phyloP scores from a whole-genome alignment of 2,329 filamentous ascomycete species.

The Scleromitrula shiraiana region DNA sequence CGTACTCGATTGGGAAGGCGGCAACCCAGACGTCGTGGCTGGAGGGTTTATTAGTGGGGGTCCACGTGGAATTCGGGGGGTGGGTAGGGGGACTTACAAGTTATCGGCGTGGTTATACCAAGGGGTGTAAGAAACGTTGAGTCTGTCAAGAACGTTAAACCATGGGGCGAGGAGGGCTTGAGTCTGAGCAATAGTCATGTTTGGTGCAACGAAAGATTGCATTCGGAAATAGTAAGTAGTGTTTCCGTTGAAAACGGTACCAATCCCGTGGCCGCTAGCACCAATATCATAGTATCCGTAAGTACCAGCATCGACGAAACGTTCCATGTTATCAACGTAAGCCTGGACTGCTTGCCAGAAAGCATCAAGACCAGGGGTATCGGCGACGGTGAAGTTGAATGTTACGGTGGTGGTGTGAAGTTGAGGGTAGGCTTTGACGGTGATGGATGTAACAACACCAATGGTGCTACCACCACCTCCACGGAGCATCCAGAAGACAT shows the following conservation, averaged over 20 bases:
- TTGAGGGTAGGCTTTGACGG: conserved; percentile 41
- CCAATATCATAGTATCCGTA: conserved; percentile 29
- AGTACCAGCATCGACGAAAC: conserved; percentile 31
- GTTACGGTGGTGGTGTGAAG: conserved; percentile 31
- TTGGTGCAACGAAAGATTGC: conserved; percentile 26
- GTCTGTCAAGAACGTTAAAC: conserved; percentile 30
- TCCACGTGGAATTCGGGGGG: too few relatives aligned
- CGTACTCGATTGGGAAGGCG: conserved; percentile 34
- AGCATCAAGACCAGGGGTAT: conserved; percentile 37
- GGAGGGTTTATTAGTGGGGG: background rate
- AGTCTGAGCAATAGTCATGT: conserved; percentile 24
- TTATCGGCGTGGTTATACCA: conserved; percentile 25
- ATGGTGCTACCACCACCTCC: conserved; percentile 38
- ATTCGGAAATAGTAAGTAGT: conserved; percentile 4
- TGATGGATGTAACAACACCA: conserved; percentile 52
- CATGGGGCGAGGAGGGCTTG: conserved; percentile 30
- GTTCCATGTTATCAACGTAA: conserved; percentile 38
- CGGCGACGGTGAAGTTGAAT: conserved; percentile 40
- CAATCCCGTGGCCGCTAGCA: conserved; percentile 23
- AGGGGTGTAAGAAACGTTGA: conserved; percentile 17
- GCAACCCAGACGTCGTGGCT: conserved; percentile 28
- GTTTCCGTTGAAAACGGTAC: conserved; percentile 28
- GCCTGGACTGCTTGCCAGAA: conserved; percentile 45
- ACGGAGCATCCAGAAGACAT: conserved; percentile 23
- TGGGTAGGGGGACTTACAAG: conserved; percentile 5